Evolutionary conservation across 352 stramenopile genomes (phyloP), one percentile per base, ranked within the genome.

Genomic region (Phytophthora pinifolia): DNA sequence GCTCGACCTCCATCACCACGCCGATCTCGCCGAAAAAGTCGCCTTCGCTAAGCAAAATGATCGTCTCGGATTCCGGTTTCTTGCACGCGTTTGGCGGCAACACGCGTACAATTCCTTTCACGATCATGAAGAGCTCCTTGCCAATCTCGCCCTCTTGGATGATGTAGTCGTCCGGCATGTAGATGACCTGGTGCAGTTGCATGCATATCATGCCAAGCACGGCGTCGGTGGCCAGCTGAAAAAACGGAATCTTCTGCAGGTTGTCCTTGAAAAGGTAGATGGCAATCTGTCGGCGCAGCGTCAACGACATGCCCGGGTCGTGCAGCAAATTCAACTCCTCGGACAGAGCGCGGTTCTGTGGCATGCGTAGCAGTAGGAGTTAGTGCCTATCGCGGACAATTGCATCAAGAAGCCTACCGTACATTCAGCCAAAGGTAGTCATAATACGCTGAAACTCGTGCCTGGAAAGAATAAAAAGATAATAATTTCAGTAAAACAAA

Each of bases 241-340:
- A 85, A 44, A 88, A 88, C 18, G 78, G 75, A 27, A 86, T 83
- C 54, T 86, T 88, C 39, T 80, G 68, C 14, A 88, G 47, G 22
- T 86, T 71, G 46, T 88, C 78, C 38, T 86, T 86, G 54, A 85
- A 86, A 18, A 88, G 51, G 25, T 88, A 86, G 46, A 88, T 78
- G 10, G 78, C 75, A 50, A 88, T 78, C 43, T 86, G 75, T 48
- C 77, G 59, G 1, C 75, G 71, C 15, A 88, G 37, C 6, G 62
- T 59, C 20, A 82, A 54, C 14, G 78, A 88, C 75, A 88, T 88
- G n/a, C 75, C 75, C 4, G 64, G 48, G 46, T 88, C 75, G 14
- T 85, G 70, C 6, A 86, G 66, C n/a, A 88, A 29, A 46, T 70
- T 77, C 15, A 88, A 53, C 22, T 85, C 57, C 22, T 88, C 69